phyloP scores from a whole-genome alignment of 164 flowering plant genomes.

The Sedum album region DNA sequence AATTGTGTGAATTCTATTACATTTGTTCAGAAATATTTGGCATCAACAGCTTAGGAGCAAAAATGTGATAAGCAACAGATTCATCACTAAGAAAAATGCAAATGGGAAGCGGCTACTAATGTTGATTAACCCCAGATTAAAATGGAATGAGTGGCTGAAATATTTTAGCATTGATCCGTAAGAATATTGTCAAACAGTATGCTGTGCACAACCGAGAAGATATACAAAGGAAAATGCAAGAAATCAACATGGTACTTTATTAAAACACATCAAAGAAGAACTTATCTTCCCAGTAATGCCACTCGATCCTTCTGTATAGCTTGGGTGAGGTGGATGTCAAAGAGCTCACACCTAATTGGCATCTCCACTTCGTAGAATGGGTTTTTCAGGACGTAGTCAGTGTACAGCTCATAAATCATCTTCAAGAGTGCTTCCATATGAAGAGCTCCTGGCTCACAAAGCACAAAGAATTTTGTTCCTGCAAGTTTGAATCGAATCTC shows the following conservation, averaged over 20 bases:
- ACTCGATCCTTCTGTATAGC: slow-evolving; percentile 68
- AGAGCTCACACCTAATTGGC: slow-evolving; percentile 86
- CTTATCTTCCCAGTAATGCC: slow-evolving; percentile 47
- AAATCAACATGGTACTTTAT: not conserved
- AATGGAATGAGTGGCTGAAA: not conserved
- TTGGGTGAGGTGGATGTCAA: slow-evolving; percentile 55
- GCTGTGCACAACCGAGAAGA: not conserved
- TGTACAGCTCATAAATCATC: slow-evolving; percentile 67
- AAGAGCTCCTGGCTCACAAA: slow-evolving; percentile 70
- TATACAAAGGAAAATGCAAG: not conserved
- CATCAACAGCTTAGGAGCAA: too few relatives aligned
- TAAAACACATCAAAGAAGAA: not conserved
- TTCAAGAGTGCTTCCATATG: slow-evolving; percentile 70
- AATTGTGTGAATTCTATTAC: too few relatives aligned
- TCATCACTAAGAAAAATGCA: not conserved
- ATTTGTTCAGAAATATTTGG: too few relatives aligned
- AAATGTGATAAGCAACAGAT: not conserved
- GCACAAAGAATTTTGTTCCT: slow-evolving; percentile 86
- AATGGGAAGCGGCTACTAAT: not conserved
- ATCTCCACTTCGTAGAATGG: slow-evolving; percentile 92
- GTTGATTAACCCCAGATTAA: too few relatives aligned
- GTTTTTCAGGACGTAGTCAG: slow-evolving; percentile 79
- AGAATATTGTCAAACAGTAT: not conserved
- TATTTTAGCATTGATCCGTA: not conserved
- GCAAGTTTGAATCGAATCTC: not conserved